A percentile compares a stretch with the other conserved stretches of the same genome.
These are phyloP conservation scores for Arabis alpina DNA, from an alignment of 345 rosid genomes.

Conservation along the genomic window DNA sequence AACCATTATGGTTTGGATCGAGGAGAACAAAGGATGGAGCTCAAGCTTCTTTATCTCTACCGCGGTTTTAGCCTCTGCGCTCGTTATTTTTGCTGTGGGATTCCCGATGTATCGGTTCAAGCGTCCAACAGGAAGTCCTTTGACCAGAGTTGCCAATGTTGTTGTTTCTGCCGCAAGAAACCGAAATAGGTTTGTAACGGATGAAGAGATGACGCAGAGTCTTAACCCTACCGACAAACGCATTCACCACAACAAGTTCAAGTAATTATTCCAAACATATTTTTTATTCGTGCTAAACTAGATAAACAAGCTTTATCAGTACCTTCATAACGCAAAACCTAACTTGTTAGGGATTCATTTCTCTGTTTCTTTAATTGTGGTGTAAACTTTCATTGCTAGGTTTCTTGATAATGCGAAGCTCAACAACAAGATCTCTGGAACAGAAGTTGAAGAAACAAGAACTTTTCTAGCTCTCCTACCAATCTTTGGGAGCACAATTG, in stretches of 20 bases:
- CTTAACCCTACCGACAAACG: conserved; percentile 27
- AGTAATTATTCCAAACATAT: conserved; percentile 38
- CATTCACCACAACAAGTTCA: conserved; percentile 45
- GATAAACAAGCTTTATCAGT: background rate
- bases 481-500: conserved; percentile 64
- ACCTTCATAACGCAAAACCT: background rate
- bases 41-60: conserved; percentile 47
- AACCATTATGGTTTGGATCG: conserved; percentile 64
- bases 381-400: conserved; percentile 38
- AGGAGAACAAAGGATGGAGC: conserved; percentile 67
- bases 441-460: conserved; percentile 58
- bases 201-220: conserved; percentile 12
- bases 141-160: conserved; percentile 53
- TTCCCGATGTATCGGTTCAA: conserved; percentile 52
- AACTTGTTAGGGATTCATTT: background rate
- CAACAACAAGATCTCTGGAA: conserved; percentile 34
- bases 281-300: background rate
- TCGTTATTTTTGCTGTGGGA: conserved; percentile 50
- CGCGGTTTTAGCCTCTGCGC: conserved; percentile 39
- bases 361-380: background rate
- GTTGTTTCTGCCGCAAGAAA: conserved; percentile 50
- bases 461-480: conserved; percentile 60
- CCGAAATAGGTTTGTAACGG: conserved; percentile 40
- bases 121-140: conserved; percentile 56
- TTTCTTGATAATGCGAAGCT: conserved; percentile 51